These are phyloP conservation scores for Coemansia erecta DNA, from an alignment of 192 early-diverging fungal species.

Conservation along the genomic window DNA sequence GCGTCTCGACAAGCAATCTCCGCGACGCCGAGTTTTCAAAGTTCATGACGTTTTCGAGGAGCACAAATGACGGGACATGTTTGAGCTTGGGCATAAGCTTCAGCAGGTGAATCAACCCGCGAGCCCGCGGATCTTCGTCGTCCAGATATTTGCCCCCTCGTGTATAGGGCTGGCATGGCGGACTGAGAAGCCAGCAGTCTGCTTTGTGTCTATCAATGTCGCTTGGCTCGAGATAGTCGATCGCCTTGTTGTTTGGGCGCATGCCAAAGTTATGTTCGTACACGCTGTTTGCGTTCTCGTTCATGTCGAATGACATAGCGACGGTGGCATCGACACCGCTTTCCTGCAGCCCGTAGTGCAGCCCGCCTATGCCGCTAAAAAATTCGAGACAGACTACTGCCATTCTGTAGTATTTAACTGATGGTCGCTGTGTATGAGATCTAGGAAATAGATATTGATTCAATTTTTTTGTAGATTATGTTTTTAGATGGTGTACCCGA, in stretches of 20 bases:
- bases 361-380: conserved; percentile 51
- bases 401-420: background rate
- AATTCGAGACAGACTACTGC: conserved; percentile 35
- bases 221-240: conserved; percentile 25
- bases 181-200: conserved; percentile 86
- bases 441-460: too few species aligned
- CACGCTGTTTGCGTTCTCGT: conserved; percentile 46
- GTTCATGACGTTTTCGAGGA: conserved; percentile 53
- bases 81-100: conserved; percentile 27
- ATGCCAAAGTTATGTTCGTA: conserved; percentile 43
- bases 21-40: conserved; percentile 49
- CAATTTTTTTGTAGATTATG: background rate
- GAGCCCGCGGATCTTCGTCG: conserved; percentile 46
- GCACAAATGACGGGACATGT: conserved; percentile 16
- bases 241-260: conserved; percentile 49
- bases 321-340: conserved; percentile 24
- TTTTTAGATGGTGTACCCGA: background rate
- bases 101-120: conserved; percentile 40
- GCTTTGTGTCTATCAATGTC: conserved; percentile 60
- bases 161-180: conserved; percentile 88
- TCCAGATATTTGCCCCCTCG: conserved; percentile 77
- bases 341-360: conserved; percentile 43
- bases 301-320: conserved; percentile 47
- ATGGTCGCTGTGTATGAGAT: too few species aligned
- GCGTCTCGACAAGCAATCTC: conserved; percentile 15